Conservation (phyloP, 2,329 filamentous ascomycete genomes). For the Geosmithia flava region DNA sequence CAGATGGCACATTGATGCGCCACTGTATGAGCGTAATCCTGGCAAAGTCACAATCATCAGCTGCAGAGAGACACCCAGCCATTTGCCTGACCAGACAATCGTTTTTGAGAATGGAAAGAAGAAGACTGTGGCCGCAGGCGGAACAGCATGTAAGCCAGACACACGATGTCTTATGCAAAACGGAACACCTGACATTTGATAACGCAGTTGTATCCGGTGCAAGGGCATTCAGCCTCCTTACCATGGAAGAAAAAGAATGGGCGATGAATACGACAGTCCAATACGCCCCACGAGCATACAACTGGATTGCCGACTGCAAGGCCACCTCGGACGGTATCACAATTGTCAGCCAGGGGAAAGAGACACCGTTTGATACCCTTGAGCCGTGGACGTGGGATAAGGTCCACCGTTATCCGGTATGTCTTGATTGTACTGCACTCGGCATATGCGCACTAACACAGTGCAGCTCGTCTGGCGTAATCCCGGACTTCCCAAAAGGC, state of each 20-base stretch:
- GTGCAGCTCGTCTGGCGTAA: too few relatives aligned
- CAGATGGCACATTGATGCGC: conserved; percentile 35
- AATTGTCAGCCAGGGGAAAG: conserved; percentile 22
- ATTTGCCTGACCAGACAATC: neutral
- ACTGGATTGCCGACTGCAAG: conserved; percentile 27
- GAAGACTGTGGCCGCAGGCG: neutral
- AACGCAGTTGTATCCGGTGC: neutral
- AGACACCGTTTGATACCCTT: conserved; percentile 22
- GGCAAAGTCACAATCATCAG: too few relatives aligned
- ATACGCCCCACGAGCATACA: conserved; percentile 29
- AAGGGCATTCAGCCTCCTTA: conserved; percentile 15
- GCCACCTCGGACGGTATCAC: conserved; percentile 26
- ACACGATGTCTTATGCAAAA: neutral
- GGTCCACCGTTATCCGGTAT: too few relatives aligned
- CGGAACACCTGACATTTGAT: too few relatives aligned
- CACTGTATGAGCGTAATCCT: conserved; percentile 16
- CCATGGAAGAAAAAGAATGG: conserved; percentile 21
- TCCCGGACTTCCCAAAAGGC: too few relatives aligned
- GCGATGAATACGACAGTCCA: conserved; percentile 33
- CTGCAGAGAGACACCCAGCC: neutral
- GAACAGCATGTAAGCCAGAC: neutral
- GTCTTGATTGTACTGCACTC: too few relatives aligned
- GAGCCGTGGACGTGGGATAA: conserved; percentile 3
- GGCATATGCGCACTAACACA: too few relatives aligned
- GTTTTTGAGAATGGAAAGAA: neutral